Evolutionary conservation across 257 asterid genomes (phyloP), one percentile per base, ranked within the genome.

Genomic region (Solanum corneliomulleri): DNA sequence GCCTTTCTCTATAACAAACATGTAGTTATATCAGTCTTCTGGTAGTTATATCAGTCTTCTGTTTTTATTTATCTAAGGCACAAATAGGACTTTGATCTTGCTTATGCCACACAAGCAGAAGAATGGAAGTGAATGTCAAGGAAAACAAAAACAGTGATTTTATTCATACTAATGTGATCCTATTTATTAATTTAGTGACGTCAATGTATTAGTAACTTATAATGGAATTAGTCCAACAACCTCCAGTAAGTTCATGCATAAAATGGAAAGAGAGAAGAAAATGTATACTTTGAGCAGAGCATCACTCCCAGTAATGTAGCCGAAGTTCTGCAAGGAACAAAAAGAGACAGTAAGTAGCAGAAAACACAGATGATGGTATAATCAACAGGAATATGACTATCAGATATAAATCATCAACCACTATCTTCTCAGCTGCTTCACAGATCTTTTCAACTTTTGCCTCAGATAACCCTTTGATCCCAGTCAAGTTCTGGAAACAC

Each of bases 391-490:
- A 12, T 39, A 69, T 87, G 75, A 75, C 35, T 25, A 60, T 86
- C 44, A 62, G 45, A 86, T 35, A 84, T 62, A 86, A 89, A 82
- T 45, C 72, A 85, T 95, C 86, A 83, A 97, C 99, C 99, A 97
- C 99, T 90, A 97, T 93, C 94, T 97, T 97, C 90, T 97, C 99
- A 27, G 93, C 99, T 44, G 99, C 99, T 94, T 97, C 99, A 74
- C 99, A 95, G 56, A 97, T 96, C 93, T 95, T 97, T 47, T 97
- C 99, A 85, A 97, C 99, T 92, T 97, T 97, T 71, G 99, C 99
- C 92, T 97, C 99, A 23, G 99, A 95, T 83, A 97, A 91, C 82
- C 99, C 99, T 92, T 97, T 96, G 92, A 97, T 97, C 91, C 98
- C 98, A 60, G 99, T 97, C 93, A 97, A 92, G 90, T 75, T 93